Conservation (phyloP, 2,329 filamentous ascomycete genomes). For the Colletotrichum liaoningense region DNA sequence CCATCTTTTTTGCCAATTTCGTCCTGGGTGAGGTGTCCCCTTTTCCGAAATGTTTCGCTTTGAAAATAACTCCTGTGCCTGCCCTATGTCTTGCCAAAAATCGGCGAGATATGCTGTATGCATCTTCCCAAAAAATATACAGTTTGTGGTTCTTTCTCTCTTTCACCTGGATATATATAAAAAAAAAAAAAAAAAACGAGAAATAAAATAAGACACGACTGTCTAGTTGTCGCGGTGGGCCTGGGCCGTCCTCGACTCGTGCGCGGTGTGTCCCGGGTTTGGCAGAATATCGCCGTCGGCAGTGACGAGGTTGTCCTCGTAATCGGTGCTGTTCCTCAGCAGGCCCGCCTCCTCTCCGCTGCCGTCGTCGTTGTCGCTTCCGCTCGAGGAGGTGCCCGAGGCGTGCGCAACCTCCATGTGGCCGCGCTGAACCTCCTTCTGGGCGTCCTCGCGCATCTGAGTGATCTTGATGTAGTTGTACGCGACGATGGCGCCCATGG, state of each 20-base stretch:
- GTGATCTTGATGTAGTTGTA: conserved; percentile 97
- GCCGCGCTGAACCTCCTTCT: conserved; percentile 58
- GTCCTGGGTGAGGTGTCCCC: not conserved
- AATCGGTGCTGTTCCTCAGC: conserved; percentile 53
- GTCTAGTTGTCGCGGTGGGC: conserved; percentile 35
- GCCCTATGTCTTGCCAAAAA: not conserved
- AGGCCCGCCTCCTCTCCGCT: conserved; percentile 59
- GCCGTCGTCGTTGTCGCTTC: conserved; percentile 55
- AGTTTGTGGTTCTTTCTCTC: not conserved
- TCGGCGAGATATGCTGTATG: not conserved
- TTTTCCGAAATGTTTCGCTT: not conserved
- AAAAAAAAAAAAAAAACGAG: conserved; percentile 27
- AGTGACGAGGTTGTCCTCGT: conserved; percentile 50
- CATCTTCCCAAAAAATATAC: not conserved
- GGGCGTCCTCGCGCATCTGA: conserved; percentile 86
- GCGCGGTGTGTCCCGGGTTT: conserved; percentile 43
- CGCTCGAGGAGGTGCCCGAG: conserved; percentile 50
- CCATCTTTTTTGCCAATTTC: not conserved
- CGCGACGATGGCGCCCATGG: conserved; percentile 83
- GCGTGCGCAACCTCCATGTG: conserved; percentile 44
- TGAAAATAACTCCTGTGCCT: not conserved
- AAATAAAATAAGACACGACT: conserved; percentile 33
- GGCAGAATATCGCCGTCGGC: conserved; percentile 55
- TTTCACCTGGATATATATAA: conserved; percentile 12
- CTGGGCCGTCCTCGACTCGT: conserved; percentile 32